A percentile compares a stretch with the other conserved stretches of the same genome.
These are phyloP conservation scores for Phytophthora pini DNA, from an alignment of 352 stramenopile genomes.

Conservation along the genomic window DNA sequence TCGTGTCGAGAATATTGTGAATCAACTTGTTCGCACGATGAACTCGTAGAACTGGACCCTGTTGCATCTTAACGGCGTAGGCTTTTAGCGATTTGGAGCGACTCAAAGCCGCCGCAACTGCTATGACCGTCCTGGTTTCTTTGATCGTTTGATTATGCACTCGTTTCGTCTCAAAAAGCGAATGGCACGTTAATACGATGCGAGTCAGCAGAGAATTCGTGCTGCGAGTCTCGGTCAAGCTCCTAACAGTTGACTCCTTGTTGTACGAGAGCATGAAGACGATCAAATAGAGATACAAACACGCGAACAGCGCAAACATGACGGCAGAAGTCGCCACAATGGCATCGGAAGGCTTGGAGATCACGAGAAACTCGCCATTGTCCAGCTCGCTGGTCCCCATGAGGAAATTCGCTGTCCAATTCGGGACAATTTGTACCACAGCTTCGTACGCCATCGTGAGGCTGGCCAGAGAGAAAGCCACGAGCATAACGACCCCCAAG, in stretches of 20 bases:
- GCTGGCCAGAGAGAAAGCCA: conserved; percentile 34
- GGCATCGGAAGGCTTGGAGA: conserved; percentile 27
- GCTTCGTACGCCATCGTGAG: conserved; percentile 33
- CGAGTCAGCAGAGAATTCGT: conserved; percentile 2
- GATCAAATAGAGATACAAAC: conserved; percentile 33
- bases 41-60: conserved; percentile 1
- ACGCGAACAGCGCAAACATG: conserved; percentile 34
- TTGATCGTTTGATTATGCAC: background rate
- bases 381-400: conserved; percentile 44
- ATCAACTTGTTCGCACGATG: conserved; percentile 9
- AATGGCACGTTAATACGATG: conserved; percentile 1
- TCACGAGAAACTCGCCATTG: conserved; percentile 52
- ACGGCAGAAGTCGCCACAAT: conserved; percentile 34
- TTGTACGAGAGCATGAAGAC: conserved; percentile 35
- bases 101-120: background rate
- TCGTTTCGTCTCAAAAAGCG: conserved; percentile 3
- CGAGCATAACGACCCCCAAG: conserved; percentile 37
- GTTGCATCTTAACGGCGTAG: conserved; percentile 1
- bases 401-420: conserved; percentile 39
- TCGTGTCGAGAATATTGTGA: conserved; percentile 18
- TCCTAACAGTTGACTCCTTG: conserved; percentile 6
- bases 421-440: conserved; percentile 45
- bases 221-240: background rate
- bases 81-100: background rate
- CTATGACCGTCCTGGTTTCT: background rate